phyloP scores from a whole-genome alignment of 2,329 filamentous ascomycete species.

The Verticillium tricorpus region DNA sequence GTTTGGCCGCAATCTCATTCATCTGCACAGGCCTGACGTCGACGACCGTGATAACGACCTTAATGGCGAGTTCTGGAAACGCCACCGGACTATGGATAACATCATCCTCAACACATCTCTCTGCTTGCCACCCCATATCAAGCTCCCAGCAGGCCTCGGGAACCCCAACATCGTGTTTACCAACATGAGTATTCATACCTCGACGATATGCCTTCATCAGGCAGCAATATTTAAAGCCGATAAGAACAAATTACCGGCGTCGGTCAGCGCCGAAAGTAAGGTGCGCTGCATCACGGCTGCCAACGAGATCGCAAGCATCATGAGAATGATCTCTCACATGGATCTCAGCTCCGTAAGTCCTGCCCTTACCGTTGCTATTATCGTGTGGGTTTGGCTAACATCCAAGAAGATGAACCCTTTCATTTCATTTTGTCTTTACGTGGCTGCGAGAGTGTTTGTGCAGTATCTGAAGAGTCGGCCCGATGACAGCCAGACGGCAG shows the following conservation, averaged over 20 bases:
- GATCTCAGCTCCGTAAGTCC: constrained; percentile 72
- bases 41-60: constrained; percentile 83
- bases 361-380: background rate
- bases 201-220: constrained; percentile 95
- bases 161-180: constrained; percentile 87
- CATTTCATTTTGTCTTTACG: constrained; percentile 91
- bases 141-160: constrained; percentile 69
- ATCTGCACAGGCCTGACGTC: constrained; percentile 80
- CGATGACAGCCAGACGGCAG: constrained; percentile 71
- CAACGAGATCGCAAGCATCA: constrained; percentile 88
- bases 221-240: constrained; percentile 97
- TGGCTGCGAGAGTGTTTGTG: constrained; percentile 91
- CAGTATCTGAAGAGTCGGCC: constrained; percentile 95
- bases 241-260: constrained; percentile 72
- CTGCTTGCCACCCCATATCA: constrained; percentile 73
- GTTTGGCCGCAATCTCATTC: constrained; percentile 85
- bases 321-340: constrained; percentile 89
- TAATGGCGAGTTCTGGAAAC: constrained; percentile 93
- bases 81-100: constrained; percentile 84
- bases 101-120: constrained; percentile 84
- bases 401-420: constrained; percentile 80
- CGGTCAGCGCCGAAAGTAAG: constrained; percentile 84
- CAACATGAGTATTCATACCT: constrained; percentile 97
- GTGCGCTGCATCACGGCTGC: constrained; percentile 89
- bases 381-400: constrained; percentile 15